Percentiles rank a stretch among this genome's conserved stretches.
phyloP scores from a whole-genome alignment of 305 asterid genomes.

The Fraxinus angustifolia region DNA sequence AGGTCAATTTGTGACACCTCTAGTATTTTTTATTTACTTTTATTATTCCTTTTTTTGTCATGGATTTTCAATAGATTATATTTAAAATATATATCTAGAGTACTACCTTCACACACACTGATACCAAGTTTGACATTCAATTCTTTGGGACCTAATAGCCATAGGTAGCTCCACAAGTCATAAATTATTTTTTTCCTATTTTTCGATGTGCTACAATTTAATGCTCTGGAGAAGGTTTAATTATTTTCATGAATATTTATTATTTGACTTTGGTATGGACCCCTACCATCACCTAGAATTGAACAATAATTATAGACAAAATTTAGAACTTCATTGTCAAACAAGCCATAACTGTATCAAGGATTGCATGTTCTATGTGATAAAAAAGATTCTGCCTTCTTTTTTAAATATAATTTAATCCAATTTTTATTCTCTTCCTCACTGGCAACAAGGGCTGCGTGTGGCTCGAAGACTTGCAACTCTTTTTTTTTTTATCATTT shows the following conservation, averaged over 20 bases:
- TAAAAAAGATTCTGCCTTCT: conserved; percentile 11
- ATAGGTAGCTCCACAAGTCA: too few relatives aligned
- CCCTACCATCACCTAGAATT: neutral
- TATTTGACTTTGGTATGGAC: neutral
- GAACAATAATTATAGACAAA: conserved; percentile 34
- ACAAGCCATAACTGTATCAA: neutral
- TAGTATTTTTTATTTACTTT: too few relatives aligned
- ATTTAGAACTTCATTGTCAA: neutral
- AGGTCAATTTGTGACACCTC: too few relatives aligned
- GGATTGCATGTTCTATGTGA: conserved; percentile 6
- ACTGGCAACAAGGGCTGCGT: conserved; percentile 39
- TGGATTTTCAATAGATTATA: too few relatives aligned
- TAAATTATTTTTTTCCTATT: too few relatives aligned
- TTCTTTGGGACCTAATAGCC: too few relatives aligned
- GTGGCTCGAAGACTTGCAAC: conserved; percentile 35
- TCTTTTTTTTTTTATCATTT: neutral
- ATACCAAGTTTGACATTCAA: too few relatives aligned
- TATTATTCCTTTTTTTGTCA: too few relatives aligned
- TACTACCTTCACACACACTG: too few relatives aligned
- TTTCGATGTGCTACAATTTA: too few relatives aligned
- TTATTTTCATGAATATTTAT: neutral
- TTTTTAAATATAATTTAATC: neutral
- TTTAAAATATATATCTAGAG: too few relatives aligned
- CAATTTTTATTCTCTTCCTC: neutral
- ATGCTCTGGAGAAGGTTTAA: neutral